These are phyloP conservation scores for Salix koriyanagi DNA, from an alignment of 345 rosid species.

Conservation along the genomic window DNA sequence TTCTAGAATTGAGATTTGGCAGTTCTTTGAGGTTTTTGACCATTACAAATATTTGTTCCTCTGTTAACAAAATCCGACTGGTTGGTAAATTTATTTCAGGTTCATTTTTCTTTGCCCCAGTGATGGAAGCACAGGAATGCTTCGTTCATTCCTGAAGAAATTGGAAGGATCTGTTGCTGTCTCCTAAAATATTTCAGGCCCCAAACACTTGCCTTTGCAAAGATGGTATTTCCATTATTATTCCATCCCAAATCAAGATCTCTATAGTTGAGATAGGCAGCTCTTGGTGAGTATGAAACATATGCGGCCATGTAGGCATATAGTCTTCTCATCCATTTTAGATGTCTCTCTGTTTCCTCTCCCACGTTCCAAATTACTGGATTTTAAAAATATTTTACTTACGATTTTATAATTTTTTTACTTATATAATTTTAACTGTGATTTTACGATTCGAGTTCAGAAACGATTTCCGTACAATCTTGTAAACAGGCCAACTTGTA, in stretches of 20 bases:
- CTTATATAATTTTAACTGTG: too few relatives aligned
- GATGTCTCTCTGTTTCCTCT: too few relatives aligned
- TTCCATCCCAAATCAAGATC: conserved; percentile 19
- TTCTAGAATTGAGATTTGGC: background rate
- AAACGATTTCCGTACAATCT: too few relatives aligned
- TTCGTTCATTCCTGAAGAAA: conserved; percentile 19
- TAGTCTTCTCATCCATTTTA: too few relatives aligned
- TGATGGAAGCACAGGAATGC: conserved; percentile 6
- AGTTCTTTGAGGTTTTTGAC: background rate
- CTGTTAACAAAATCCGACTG: background rate
- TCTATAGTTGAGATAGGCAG: conserved; percentile 17
- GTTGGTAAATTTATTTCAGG: background rate
- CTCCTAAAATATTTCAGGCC: conserved; percentile 14
- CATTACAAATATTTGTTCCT: background rate
- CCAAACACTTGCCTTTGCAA: conserved; percentile 11
- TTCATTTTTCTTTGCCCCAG: background rate
- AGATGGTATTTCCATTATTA: background rate
- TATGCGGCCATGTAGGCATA: too few relatives aligned
- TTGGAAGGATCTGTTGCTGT: conserved; percentile 14
- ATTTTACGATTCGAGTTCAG: too few relatives aligned
- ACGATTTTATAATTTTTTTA: too few relatives aligned
- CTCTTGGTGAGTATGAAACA: background rate
- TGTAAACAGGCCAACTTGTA: too few relatives aligned
- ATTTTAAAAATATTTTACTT: too few relatives aligned
- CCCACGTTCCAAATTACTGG: too few relatives aligned